Evolutionary conservation across 106 monocot species (phyloP).

Genomic region (Dendrobium catenatum): DNA sequence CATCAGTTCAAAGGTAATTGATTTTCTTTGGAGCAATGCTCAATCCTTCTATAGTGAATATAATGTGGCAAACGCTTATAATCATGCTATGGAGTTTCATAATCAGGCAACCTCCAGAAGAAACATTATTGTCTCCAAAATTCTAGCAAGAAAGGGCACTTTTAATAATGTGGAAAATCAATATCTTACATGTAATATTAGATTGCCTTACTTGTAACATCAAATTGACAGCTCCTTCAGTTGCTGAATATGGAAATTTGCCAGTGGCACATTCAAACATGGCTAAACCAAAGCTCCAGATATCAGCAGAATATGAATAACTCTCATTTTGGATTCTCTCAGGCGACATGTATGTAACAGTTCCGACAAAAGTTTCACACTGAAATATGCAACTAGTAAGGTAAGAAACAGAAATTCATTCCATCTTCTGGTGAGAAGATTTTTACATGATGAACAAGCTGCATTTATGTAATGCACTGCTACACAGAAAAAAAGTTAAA

Average conservation of each 20-base stretch:
- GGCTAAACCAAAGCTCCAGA: slow-evolving; percentile 93
- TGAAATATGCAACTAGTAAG: slow-evolving; percentile 20
- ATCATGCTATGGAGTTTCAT: not conserved
- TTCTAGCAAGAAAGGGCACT: not conserved
- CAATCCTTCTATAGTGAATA: not conserved
- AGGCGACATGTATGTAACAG: slow-evolving; percentile 99
- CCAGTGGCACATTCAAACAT: slow-evolving; percentile 95
- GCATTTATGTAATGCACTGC: not conserved
- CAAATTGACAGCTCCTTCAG: slow-evolving; percentile 90
- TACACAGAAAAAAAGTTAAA: not conserved
- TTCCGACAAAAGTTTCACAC: slow-evolving; percentile 99
- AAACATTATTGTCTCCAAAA: not conserved
- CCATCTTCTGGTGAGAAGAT: not conserved
- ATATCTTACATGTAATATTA: not conserved
- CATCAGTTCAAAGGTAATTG: not conserved
- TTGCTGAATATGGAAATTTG: slow-evolving; percentile 82
- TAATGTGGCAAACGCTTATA: not conserved
- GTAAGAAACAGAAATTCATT: slow-evolving; percentile 11
- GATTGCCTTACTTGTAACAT: slow-evolving; percentile 86
- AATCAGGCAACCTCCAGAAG: not conserved
- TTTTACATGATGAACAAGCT: not conserved
- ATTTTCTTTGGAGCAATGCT: not conserved
- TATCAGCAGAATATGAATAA: slow-evolving; percentile 95
- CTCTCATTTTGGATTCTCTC: slow-evolving; percentile 89
- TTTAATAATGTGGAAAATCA: not conserved